Conservation (phyloP, 2,329 filamentous ascomycete species). For the Talaromyces marneffei region DNA sequence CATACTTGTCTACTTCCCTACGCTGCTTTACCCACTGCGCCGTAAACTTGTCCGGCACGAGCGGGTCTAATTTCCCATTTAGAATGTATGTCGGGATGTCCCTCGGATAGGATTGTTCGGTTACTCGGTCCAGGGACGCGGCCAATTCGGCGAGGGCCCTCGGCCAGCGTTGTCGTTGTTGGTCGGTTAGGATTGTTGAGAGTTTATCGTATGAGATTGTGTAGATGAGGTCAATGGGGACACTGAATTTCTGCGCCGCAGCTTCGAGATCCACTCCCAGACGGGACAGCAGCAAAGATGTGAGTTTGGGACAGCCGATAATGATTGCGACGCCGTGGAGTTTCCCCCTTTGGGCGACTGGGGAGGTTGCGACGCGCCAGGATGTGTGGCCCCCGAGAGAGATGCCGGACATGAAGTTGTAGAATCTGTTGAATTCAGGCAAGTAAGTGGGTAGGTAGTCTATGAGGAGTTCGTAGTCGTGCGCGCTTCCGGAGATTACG, state of each 20-base stretch:
- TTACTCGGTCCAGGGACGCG: background rate
- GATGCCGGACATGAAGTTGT: conserved; percentile 11
- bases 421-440: conserved; percentile 7
- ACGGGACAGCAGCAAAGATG: background rate
- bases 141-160: background rate
- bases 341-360: background rate
- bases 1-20: background rate
- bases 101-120: background rate
- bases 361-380: conserved; percentile 11
- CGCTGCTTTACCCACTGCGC: conserved; percentile 7
- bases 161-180: conserved; percentile 11
- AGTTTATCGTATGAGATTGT: conserved; percentile 1
- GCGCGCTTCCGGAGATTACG: conserved; percentile 3
- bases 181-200: background rate
- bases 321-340: conserved; percentile 8
- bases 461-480: conserved; percentile 10
- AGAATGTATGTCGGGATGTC: conserved; percentile 10
- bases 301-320: conserved; percentile 7
- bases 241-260: background rate
- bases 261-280: conserved; percentile 6
- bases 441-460: conserved; percentile 9
- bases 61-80: conserved; percentile 6
- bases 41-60: conserved; percentile 12
- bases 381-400: conserved; percentile 12
- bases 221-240: background rate